Conservation (phyloP, 2,329 filamentous ascomycete genomes). For the Penicillium sp. region DNA sequence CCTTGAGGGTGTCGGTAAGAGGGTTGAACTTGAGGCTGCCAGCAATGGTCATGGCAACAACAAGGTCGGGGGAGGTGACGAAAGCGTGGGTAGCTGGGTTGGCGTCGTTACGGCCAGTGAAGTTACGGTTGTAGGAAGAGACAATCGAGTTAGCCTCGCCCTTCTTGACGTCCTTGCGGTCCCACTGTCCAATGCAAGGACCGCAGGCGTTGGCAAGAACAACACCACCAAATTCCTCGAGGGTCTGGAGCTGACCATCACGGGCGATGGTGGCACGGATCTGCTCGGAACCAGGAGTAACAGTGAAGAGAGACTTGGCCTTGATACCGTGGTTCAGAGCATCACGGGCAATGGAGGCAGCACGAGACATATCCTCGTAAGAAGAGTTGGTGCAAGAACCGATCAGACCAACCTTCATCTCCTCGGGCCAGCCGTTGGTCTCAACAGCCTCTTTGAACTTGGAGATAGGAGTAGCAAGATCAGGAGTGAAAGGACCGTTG, state of each 20-base stretch:
- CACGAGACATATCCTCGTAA: conserved; percentile 88
- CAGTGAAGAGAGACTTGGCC: conserved; percentile 87
- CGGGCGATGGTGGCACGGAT: conserved; percentile 89
- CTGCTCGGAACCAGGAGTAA: conserved; percentile 95
- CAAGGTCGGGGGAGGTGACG: conserved; percentile 84
- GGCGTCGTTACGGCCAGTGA: conserved; percentile 94
- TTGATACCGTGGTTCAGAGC: conserved; percentile 90
- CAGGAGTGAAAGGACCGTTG: conserved; percentile 98
- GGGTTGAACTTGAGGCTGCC: conserved; percentile 92
- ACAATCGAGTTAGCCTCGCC: conserved; percentile 94
- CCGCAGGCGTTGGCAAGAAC: conserved; percentile 95
- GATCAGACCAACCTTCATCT: conserved; percentile 94
- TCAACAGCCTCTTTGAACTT: conserved; percentile 95
- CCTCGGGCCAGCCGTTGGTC: conserved; percentile 92
- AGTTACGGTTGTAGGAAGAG: conserved; percentile 99
- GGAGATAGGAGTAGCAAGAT: conserved; percentile 95
- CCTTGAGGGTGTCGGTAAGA: conserved; percentile 84
- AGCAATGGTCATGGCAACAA: conserved; percentile 80
- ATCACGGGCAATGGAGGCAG: conserved; percentile 84
- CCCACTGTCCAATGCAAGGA: conserved; percentile 93
- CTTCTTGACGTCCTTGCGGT: conserved; percentile 89
- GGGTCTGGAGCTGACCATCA: conserved; percentile 87
- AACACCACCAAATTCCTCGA: conserved; percentile 93
- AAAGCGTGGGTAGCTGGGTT: conserved; percentile 95
- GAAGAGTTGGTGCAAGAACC: conserved; percentile 96